Conservation (phyloP, 1,284 basidiomycete genomes). For the Chalciporus piperatoides region DNA sequence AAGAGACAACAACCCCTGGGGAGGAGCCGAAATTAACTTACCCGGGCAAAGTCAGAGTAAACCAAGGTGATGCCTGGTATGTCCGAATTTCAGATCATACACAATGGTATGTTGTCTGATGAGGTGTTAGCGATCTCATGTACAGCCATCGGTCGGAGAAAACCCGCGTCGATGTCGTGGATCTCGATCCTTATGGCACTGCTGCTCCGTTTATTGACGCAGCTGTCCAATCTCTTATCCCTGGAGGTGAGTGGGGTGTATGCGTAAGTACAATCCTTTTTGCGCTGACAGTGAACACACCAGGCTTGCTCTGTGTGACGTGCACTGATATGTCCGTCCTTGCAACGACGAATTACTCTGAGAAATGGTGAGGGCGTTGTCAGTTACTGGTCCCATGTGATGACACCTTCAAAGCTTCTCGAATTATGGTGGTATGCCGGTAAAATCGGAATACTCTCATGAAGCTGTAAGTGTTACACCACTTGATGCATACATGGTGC, state of each 20-base stretch:
- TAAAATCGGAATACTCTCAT: constrained; percentile 92
- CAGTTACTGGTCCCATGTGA: background rate
- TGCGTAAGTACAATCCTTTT: background rate
- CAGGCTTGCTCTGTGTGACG: constrained; percentile 88
- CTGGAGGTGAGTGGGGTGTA: constrained; percentile 60
- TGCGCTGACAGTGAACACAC: constrained; percentile 1
- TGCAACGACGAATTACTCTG: constrained; percentile 92
- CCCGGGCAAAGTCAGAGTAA: constrained; percentile 69
- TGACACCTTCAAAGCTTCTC: constrained; percentile 59
- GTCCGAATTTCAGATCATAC: constrained; percentile 8
- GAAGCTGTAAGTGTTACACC: constrained; percentile 62
- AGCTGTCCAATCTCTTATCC: constrained; percentile 88
- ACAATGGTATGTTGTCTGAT: background rate
- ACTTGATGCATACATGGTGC: constrained; percentile 2
- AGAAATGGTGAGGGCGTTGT: constrained; percentile 74
- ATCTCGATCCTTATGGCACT: constrained; percentile 97
- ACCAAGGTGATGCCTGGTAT: constrained; percentile 93
- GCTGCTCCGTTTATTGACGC: constrained; percentile 96
- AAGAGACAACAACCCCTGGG: constrained; percentile 18
- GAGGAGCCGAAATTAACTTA: constrained; percentile 17
- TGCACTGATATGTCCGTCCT: constrained; percentile 96
- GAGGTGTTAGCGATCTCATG: constrained; percentile 70
- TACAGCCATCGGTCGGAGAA: constrained; percentile 79
- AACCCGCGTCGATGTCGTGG: constrained; percentile 87
- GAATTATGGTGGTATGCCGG: constrained; percentile 93